Percentiles rank a stretch among this genome's conserved stretches.
These are phyloP conservation scores for Penicillium digitatum DNA, from an alignment of 2,329 filamentous ascomycete species.

Conservation along the genomic window DNA sequence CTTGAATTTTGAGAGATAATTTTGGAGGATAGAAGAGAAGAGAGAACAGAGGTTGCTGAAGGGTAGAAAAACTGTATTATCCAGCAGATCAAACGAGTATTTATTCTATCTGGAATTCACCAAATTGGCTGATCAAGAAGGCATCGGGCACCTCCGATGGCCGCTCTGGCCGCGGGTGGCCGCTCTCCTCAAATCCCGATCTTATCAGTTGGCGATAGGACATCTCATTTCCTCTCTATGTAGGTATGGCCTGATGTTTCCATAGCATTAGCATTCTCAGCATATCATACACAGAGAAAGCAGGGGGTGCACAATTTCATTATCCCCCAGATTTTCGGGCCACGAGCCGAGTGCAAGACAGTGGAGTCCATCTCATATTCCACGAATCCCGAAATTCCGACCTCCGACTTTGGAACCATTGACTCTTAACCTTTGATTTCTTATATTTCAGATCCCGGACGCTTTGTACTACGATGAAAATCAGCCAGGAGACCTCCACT, in stretches of 20 bases:
- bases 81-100: neutral
- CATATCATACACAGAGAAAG: neutral
- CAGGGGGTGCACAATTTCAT: neutral
- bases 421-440: neutral
- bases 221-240: neutral
- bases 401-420: conserved; percentile 9
- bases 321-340: conserved; percentile 7
- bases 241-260: neutral
- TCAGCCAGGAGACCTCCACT: conserved; percentile 20
- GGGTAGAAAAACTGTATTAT: neutral
- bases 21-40: neutral
- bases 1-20: conserved; percentile 6
- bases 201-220: conserved; percentile 24
- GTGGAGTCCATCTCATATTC: conserved; percentile 4
- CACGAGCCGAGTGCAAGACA: neutral
- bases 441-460: neutral
- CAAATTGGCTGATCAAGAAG: conserved; percentile 3
- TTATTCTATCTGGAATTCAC: neutral
- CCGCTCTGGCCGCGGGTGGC: conserved; percentile 37
- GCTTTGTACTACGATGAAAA: neutral
- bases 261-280: neutral
- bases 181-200: conserved; percentile 25
- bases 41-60: neutral
- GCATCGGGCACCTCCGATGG: conserved; percentile 39
- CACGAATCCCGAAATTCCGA: conserved; percentile 18